A percentile compares a stretch with the other conserved stretches of the same genome.
phyloP scores from a whole-genome alignment of 176 grass and related monocot species.

The Avena atlantica region DNA sequence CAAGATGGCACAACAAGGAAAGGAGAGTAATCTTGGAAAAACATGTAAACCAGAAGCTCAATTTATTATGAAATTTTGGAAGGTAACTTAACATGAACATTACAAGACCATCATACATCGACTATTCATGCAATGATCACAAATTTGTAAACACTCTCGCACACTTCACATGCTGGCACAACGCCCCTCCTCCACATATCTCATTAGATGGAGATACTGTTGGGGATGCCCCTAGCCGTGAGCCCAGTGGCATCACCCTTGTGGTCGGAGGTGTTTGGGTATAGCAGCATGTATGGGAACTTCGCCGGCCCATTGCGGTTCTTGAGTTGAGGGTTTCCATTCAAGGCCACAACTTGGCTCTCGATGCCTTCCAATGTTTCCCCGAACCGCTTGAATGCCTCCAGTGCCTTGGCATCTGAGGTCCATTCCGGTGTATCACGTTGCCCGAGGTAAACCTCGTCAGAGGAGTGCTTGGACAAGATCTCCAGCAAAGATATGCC shows the following conservation, averaged over 20 bases:
- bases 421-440: neutral
- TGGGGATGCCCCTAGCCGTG: no score
- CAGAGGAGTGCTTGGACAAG: slow-evolving; percentile 62
- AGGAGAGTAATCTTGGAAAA: no score
- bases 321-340: slow-evolving; percentile 22
- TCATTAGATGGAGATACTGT: neutral
- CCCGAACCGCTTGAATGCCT: slow-evolving; percentile 50
- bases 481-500: slow-evolving; percentile 74
- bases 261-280: slow-evolving; percentile 52
- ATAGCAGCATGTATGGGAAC: slow-evolving; percentile 47
- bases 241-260: neutral
- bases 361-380: slow-evolving; percentile 33
- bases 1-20: no score
- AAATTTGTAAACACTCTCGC: no score
- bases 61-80: no score
- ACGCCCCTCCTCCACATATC: neutral
- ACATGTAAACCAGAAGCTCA: no score
- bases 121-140: no score
- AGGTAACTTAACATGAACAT: no score
- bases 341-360: slow-evolving; percentile 21
- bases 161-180: no score
- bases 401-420: slow-evolving; percentile 48
- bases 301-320: slow-evolving; percentile 46
- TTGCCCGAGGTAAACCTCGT: slow-evolving; percentile 28
- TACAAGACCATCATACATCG: no score